phyloP scores from a whole-genome alignment of 257 asterid genomes.

The Asclepias syriaca region DNA sequence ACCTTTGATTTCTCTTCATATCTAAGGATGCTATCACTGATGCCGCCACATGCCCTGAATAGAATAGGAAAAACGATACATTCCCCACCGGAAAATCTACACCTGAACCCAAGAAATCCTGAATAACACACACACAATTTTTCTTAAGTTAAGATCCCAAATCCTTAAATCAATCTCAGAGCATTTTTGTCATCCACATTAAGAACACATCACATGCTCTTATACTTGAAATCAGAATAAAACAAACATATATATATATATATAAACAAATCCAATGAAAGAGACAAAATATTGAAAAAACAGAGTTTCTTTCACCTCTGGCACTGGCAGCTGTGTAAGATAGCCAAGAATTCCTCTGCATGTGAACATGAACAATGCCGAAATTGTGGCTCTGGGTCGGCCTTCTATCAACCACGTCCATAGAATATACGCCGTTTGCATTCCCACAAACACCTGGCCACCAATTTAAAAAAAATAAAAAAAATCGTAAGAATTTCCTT shows the following conservation, averaged over 20 bases:
- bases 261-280: not conserved
- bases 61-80: conserved; percentile 83
- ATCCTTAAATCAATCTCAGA: not conserved
- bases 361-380: conserved; percentile 92
- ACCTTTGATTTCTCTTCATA: conserved; percentile 78
- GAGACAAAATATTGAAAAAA: not conserved
- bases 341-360: conserved; percentile 91
- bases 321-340: conserved; percentile 83
- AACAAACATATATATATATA: not conserved
- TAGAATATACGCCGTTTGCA: conserved; percentile 72
- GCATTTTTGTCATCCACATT: conserved; percentile 2
- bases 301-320: conserved; percentile 43
- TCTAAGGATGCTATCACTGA: conserved; percentile 84
- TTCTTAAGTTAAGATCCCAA: too few relatives aligned
- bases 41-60: conserved; percentile 91
- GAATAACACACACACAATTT: not conserved
- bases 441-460: conserved; percentile 63
- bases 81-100: conserved; percentile 96
- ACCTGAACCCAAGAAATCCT: conserved; percentile 93
- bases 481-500: not conserved
- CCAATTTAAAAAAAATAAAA: not conserved
- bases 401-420: conserved; percentile 91
- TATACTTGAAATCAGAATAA: not conserved
- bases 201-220: conserved; percentile 1
- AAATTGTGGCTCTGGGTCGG: conserved; percentile 66